These are phyloP conservation scores for Termitomyces sp. DNA, from an alignment of 768 basidiomycete species.

Conservation along the genomic window DNA sequence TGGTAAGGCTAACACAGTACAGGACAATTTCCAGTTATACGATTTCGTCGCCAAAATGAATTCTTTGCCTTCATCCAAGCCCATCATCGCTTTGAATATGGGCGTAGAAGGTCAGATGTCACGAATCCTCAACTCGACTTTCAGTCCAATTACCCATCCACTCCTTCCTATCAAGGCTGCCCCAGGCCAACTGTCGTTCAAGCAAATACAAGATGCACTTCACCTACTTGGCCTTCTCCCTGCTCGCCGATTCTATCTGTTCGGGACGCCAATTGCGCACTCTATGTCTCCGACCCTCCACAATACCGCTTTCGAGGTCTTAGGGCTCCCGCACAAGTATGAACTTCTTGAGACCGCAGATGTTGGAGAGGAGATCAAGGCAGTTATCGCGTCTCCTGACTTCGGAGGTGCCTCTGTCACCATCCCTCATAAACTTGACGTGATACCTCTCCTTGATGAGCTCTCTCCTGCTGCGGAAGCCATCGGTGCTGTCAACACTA, in stretches of 20 bases:
- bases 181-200: slow-evolving; percentile 89
- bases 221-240: slow-evolving; percentile 79
- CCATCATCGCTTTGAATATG: slow-evolving; percentile 94
- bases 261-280: slow-evolving; percentile 82
- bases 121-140: slow-evolving; percentile 75
- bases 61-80: slow-evolving; percentile 50
- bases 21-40: slow-evolving; percentile 78
- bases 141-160: slow-evolving; percentile 90
- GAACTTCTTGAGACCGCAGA: slow-evolving; percentile 65
- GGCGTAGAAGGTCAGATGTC: slow-evolving; percentile 86
- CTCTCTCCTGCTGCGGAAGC: slow-evolving; percentile 75
- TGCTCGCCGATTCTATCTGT: slow-evolving; percentile 71
- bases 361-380: slow-evolving; percentile 61
- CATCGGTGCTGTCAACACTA: slow-evolving; percentile 95
- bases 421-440: slow-evolving; percentile 89
- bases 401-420: slow-evolving; percentile 98
- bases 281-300: slow-evolving; percentile 93
- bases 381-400: slow-evolving; percentile 52
- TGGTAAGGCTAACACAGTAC: slow-evolving; percentile 67
- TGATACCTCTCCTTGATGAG: slow-evolving; percentile 77
- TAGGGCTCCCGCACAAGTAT: slow-evolving; percentile 85
- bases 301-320: slow-evolving; percentile 75
- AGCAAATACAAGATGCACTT: slow-evolving; percentile 77
- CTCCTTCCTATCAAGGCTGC: slow-evolving; percentile 82
- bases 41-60: slow-evolving; percentile 55